These are phyloP conservation scores for Hippophae rhamnoides DNA, from an alignment of 306 rosid species.

Conservation along the genomic window DNA sequence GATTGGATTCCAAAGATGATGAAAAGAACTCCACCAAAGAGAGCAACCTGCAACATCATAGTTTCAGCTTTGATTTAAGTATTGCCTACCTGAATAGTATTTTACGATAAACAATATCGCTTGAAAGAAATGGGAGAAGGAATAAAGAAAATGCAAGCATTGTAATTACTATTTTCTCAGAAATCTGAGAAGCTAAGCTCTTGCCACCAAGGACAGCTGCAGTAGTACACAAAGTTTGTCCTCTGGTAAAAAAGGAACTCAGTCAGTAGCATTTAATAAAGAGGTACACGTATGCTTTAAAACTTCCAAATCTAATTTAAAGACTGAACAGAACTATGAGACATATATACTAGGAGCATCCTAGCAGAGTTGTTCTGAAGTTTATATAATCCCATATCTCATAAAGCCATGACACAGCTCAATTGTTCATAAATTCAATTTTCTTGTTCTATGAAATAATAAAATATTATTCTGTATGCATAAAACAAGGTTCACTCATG, in stretches of 20 bases:
- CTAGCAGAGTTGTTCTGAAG: too few relatives aligned
- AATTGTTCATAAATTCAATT: too few relatives aligned
- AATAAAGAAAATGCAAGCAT: neutral
- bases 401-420: too few relatives aligned
- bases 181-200: slow-evolving; percentile 90
- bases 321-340: too few relatives aligned
- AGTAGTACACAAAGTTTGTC: slow-evolving; percentile 77
- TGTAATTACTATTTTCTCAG: slow-evolving; percentile 65
- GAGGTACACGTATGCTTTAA: neutral
- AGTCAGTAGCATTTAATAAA: slow-evolving; percentile 10
- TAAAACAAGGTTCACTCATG: too few relatives aligned
- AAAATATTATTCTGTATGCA: too few relatives aligned
- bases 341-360: too few relatives aligned
- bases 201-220: slow-evolving; percentile 92
- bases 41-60: slow-evolving; percentile 53
- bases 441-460: too few relatives aligned
- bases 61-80: neutral
- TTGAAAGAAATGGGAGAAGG: neutral
- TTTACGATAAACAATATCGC: neutral
- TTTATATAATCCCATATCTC: too few relatives aligned
- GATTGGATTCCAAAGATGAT: slow-evolving; percentile 85
- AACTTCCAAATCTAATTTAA: too few relatives aligned
- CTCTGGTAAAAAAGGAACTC: slow-evolving; percentile 34
- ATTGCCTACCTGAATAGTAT: neutral
- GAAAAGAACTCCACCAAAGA: slow-evolving; percentile 79